Percentiles rank a stretch among this genome's conserved stretches.
phyloP scores from a whole-genome alignment of 495 filamentous ascomycete species.

The Geopyxis carbonaria region DNA sequence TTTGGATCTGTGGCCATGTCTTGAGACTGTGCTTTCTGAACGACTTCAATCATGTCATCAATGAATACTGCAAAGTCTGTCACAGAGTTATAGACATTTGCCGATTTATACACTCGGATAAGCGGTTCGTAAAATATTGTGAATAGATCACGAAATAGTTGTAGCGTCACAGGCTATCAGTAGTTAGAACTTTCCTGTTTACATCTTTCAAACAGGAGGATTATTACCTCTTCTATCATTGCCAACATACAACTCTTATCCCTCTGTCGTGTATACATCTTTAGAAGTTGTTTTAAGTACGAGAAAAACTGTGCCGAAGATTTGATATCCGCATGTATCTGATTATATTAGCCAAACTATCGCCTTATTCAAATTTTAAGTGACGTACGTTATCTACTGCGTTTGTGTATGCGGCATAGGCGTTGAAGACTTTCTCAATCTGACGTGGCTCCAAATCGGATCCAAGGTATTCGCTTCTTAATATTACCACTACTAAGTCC shows the following conservation, averaged over 20 bases:
- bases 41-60: constrained; percentile 75
- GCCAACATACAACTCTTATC: constrained; percentile 96
- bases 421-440: constrained; percentile 70
- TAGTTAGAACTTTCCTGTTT: neutral
- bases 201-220: neutral
- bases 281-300: constrained; percentile 84
- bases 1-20: constrained; percentile 90
- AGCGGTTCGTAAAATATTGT: constrained; percentile 98
- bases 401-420: constrained; percentile 91
- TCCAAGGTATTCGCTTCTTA: constrained; percentile 53
- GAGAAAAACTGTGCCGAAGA: constrained; percentile 81
- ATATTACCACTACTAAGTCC: constrained; percentile 69
- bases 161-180: constrained; percentile 56
- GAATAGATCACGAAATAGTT: constrained; percentile 88
- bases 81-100: constrained; percentile 91
- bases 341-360: constrained; percentile 9
- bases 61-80: constrained; percentile 89
- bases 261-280: constrained; percentile 74
- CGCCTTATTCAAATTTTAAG: constrained; percentile 3
- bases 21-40: constrained; percentile 77
- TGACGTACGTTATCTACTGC: constrained; percentile 64
- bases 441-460: constrained; percentile 55
- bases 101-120: constrained; percentile 92
- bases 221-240: constrained; percentile 66
- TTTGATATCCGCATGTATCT: constrained; percentile 62